Percentiles rank a stretch among this genome's conserved stretches.
Evolutionary conservation across 257 asterid species (phyloP).

Genomic region (Solanum bulbocastanum): DNA sequence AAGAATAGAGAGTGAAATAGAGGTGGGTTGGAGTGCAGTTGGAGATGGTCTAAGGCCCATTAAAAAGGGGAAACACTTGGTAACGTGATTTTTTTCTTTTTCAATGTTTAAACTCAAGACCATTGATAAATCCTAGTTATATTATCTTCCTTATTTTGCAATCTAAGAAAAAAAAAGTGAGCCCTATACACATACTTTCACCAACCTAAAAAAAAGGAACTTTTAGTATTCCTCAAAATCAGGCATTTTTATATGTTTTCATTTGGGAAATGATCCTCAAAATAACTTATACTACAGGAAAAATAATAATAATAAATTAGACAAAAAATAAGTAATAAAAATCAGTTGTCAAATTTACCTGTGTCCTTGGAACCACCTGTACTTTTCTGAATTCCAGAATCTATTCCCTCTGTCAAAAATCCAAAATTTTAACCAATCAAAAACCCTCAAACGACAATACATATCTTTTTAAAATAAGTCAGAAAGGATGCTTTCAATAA

Average conservation of each 20-base stretch:
- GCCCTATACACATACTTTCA: background rate
- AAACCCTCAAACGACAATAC: background rate
- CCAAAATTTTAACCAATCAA: background rate
- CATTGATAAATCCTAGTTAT: background rate
- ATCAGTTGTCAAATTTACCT: conserved; percentile 6
- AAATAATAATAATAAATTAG: background rate
- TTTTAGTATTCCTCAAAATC: background rate
- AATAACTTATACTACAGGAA: background rate
- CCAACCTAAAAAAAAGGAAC: background rate
- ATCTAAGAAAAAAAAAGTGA: background rate
- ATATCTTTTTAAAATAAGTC: too few relatives aligned
- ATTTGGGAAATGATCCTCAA: background rate
- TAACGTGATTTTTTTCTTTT: background rate
- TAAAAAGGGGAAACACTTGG: background rate
- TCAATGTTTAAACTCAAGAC: background rate
- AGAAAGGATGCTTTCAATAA: too few relatives aligned
- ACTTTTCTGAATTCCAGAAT: conserved; percentile 5
- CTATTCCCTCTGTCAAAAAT: conserved; percentile 7
- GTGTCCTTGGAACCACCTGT: conserved; percentile 1
- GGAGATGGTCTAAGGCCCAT: background rate
- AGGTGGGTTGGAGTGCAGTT: too few relatives aligned
- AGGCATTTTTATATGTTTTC: too few relatives aligned
- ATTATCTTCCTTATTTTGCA: background rate
- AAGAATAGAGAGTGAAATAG: too few relatives aligned
- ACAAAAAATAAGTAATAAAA: background rate